Evolutionary conservation across 1,139 yeast species (phyloP).

Genomic region (Hemisphaericaspora subhashii): DNA sequence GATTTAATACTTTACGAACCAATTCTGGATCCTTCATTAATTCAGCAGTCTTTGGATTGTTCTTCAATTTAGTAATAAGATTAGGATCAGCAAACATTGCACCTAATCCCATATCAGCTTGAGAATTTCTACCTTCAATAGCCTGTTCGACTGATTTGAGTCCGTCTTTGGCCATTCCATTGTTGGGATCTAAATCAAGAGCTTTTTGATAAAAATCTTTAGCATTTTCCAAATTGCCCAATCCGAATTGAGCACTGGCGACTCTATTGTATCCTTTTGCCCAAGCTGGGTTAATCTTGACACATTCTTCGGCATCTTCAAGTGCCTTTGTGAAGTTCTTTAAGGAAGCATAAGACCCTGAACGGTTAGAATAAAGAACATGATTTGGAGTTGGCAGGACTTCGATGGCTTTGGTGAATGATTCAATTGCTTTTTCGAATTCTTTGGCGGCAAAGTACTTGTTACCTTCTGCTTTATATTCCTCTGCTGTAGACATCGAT

Average conservation of each 20-base stretch:
- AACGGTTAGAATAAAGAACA: conserved; percentile 87
- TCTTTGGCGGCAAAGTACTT: conserved; percentile 89
- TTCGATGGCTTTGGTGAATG: conserved; percentile 83
- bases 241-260: conserved; percentile 89
- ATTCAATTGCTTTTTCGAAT: conserved; percentile 73
- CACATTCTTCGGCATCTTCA: conserved; percentile 80
- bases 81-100: conserved; percentile 80
- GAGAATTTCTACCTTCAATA: conserved; percentile 38
- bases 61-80: conserved; percentile 69
- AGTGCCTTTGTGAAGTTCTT: conserved; percentile 73
- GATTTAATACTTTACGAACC: conserved; percentile 65
- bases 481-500: conserved; percentile 56
- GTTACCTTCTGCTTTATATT: conserved; percentile 82
- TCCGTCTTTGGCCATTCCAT: conserved; percentile 88
- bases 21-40: conserved; percentile 85
- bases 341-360: conserved; percentile 87
- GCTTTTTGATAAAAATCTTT: conserved; percentile 75
- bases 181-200: conserved; percentile 74
- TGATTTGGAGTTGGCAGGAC: conserved; percentile 83
- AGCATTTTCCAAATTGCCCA: conserved; percentile 73
- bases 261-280: conserved; percentile 93
- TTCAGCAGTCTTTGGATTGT: conserved; percentile 85
- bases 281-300: conserved; percentile 79
- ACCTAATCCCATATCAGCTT: conserved; percentile 76
- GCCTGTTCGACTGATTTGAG: conserved; percentile 66